phyloP scores from a whole-genome alignment of 2,329 filamentous ascomycete genomes.

The Penicillium hesseltinei region DNA sequence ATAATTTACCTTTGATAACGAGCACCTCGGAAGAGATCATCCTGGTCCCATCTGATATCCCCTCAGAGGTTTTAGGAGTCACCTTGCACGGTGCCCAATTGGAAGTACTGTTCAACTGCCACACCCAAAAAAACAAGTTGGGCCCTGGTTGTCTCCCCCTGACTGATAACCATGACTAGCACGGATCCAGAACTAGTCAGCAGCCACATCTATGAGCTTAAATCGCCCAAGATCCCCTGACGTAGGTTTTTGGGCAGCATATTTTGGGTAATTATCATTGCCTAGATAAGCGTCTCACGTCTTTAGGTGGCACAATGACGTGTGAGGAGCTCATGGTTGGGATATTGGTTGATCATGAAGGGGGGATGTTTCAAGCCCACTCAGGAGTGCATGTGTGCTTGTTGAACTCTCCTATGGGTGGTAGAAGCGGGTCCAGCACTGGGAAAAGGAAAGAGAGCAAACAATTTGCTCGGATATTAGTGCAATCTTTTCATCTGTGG shows the following conservation, averaged over 20 bases:
- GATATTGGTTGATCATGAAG: constrained; percentile 16
- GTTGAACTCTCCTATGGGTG: not conserved
- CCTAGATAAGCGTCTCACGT: not conserved
- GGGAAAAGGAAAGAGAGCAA: not conserved
- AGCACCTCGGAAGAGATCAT: not conserved
- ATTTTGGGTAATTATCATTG: not conserved
- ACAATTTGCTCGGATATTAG: not conserved
- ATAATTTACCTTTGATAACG: not conserved
- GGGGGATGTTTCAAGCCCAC: not conserved
- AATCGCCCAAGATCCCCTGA: not conserved
- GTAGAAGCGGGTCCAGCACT: not conserved
- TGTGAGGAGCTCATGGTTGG: constrained; percentile 10
- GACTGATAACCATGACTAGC: not conserved
- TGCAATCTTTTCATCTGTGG: not conserved
- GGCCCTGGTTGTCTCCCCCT: not conserved
- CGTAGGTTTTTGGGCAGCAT: constrained; percentile 2
- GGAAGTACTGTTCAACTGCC: not conserved
- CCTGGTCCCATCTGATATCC: not conserved
- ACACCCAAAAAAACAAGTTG: not conserved
- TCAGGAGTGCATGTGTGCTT: constrained; percentile 1
- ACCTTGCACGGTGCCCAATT: not conserved
- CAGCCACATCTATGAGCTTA: constrained; percentile 7
- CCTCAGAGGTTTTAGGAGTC: not conserved
- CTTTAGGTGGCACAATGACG: constrained; percentile 22
- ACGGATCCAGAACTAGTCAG: not conserved